These are phyloP conservation scores for Neofusicoccum cordaticola DNA, from an alignment of 2,329 filamentous ascomycete genomes.

Conservation along the genomic window DNA sequence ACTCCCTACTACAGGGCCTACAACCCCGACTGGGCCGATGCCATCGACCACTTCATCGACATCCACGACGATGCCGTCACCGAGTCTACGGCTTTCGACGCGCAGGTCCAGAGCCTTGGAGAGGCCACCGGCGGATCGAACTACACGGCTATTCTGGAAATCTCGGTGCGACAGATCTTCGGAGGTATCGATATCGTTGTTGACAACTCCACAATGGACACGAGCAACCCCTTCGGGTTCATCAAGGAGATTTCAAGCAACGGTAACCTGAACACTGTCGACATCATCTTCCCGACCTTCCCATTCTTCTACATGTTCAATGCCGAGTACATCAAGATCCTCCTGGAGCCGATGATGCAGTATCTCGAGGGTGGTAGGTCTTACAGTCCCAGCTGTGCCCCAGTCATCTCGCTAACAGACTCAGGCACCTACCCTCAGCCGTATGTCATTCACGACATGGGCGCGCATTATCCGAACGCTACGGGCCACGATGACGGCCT, in stretches of 20 bases:
- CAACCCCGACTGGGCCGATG: conserved; percentile 33
- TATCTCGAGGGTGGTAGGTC: conserved; percentile 41
- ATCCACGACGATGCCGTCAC: conserved; percentile 38
- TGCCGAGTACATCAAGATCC: conserved; percentile 42
- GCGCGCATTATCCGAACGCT: conserved; percentile 41
- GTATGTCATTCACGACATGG: conserved; percentile 43
- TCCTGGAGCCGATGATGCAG: conserved; percentile 44
- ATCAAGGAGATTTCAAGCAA: conserved; percentile 46
- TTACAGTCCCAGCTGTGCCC: no score
- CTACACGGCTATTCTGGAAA: conserved; percentile 42
- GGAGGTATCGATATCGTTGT: conserved; percentile 42
- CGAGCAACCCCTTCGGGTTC: conserved; percentile 34
- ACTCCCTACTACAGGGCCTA: conserved; percentile 41
- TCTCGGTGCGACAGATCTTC: conserved; percentile 43
- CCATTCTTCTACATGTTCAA: conserved; percentile 44
- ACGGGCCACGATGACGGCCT: conserved; percentile 38
- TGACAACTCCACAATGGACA: conserved; percentile 32
- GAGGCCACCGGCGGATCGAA: conserved; percentile 32
- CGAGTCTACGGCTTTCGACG: conserved; percentile 35
- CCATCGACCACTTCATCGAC: conserved; percentile 39
- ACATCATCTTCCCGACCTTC: conserved; percentile 44
- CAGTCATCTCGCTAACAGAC: background rate
- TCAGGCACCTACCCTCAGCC: conserved; percentile 22
- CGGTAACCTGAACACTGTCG: conserved; percentile 44
- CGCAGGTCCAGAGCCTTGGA: conserved; percentile 6